These are phyloP conservation scores for Echeveria elegans DNA, from an alignment of 164 flowering plant genomes.

Conservation along the genomic window DNA sequence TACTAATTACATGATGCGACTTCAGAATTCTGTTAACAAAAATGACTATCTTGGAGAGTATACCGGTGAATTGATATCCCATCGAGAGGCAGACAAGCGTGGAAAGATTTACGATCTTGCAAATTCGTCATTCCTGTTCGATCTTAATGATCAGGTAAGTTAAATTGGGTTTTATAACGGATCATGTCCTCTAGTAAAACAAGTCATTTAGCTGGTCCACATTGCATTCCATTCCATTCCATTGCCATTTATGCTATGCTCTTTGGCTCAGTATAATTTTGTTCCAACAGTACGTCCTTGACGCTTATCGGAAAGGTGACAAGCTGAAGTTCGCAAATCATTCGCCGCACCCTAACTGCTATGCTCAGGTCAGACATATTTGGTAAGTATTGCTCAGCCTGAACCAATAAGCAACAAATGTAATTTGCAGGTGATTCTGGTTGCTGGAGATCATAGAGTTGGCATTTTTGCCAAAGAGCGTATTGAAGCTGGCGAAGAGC, in stretches of 20 bases:
- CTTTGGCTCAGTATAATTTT: too few relatives aligned
- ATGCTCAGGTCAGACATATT: conserved; percentile 64
- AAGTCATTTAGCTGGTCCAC: not conserved
- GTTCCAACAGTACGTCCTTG: conserved; percentile 93
- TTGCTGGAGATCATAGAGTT: conserved; percentile 93
- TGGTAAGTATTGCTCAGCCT: too few relatives aligned
- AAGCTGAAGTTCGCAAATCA: conserved; percentile 96
- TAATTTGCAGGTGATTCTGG: conserved; percentile 81
- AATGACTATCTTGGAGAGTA: conserved; percentile 97
- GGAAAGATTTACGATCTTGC: conserved; percentile 97
- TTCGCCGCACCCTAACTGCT: conserved; percentile 95
- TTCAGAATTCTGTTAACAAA: conserved; percentile 85
- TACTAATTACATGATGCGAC: not conserved
- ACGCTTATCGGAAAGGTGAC: conserved; percentile 94
- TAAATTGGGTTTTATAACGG: too few relatives aligned
- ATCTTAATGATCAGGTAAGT: conserved; percentile 80
- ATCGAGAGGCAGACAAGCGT: conserved; percentile 96
- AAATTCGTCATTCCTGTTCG: conserved; percentile 94
- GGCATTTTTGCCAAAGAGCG: conserved; percentile 97
- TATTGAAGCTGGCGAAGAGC: conserved; percentile 82
- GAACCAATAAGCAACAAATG: too few relatives aligned
- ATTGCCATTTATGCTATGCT: too few relatives aligned
- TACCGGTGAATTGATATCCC: conserved; percentile 94
- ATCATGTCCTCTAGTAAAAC: conserved; percentile 15
- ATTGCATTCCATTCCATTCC: too few relatives aligned